A percentile compares a stretch with the other conserved stretches of the same genome.
These are phyloP conservation scores for Tylopilus plumbeoviolaceoides DNA, from an alignment of 768 basidiomycete species.

Conservation along the genomic window DNA sequence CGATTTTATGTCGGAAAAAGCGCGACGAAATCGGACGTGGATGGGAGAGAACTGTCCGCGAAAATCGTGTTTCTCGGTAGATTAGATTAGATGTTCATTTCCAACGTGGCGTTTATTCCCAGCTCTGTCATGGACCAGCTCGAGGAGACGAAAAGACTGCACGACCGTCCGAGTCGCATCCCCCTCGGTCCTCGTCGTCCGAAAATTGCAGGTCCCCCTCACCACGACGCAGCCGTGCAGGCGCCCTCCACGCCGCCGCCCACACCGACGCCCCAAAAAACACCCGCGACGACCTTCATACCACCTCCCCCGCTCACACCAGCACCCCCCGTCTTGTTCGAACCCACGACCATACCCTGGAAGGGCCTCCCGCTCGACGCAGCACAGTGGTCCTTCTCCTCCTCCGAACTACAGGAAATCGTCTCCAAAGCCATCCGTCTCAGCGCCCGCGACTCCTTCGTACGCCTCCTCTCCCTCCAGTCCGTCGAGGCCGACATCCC, in stretches of 20 bases:
- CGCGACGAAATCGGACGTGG: slow-evolving; percentile 24
- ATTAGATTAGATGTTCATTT: slow-evolving; percentile 17
- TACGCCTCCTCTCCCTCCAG: slow-evolving; percentile 63
- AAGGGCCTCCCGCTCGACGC: slow-evolving; percentile 68
- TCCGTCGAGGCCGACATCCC: slow-evolving; percentile 57
- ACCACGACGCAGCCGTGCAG: slow-evolving; percentile 15
- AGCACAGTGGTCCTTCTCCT: slow-evolving; percentile 59
- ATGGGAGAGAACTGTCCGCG: slow-evolving; percentile 11
- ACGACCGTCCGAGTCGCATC: slow-evolving; percentile 22
- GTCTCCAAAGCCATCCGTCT: slow-evolving; percentile 69
- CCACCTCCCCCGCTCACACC: slow-evolving; percentile 36
- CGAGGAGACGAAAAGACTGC: slow-evolving; percentile 13
- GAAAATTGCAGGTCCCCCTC: neutral
- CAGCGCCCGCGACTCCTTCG: slow-evolving; percentile 64
- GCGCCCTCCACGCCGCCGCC: neutral
- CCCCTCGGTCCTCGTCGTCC: slow-evolving; percentile 21
- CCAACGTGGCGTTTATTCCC: neutral
- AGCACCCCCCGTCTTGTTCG: slow-evolving; percentile 54
- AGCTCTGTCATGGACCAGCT: slow-evolving; percentile 14
- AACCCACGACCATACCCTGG: slow-evolving; percentile 54
- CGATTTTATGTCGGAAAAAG: neutral
- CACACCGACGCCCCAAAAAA: no score
- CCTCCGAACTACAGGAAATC: slow-evolving; percentile 56
- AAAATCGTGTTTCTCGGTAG: slow-evolving; percentile 13
- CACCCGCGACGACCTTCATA: slow-evolving; percentile 4